A percentile compares a stretch with the other conserved stretches of the same genome.
Evolutionary conservation across 306 rosid genomes (phyloP).

Genomic region (Fragaria iinumae): DNA sequence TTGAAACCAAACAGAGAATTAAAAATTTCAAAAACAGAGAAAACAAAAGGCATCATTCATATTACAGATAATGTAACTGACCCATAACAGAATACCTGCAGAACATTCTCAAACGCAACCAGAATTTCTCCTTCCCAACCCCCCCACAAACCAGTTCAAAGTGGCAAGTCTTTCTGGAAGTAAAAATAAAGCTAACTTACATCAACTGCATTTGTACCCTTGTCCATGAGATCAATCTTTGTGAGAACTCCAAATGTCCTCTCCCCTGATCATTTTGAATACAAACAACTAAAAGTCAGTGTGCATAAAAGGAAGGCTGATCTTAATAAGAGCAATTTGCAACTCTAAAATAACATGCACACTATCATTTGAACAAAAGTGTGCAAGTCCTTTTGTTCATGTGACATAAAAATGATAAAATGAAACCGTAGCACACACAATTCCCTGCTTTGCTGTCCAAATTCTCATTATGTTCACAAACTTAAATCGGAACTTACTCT

Average conservation of each 20-base stretch:
- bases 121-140: too few species aligned
- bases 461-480: background rate
- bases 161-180: background rate
- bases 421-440: background rate
- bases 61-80: background rate
- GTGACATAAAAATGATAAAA: background rate
- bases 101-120: background rate
- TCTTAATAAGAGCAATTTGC: background rate
- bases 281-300: slow-evolving; percentile 3
- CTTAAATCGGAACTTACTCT: background rate
- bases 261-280: slow-evolving; percentile 32
- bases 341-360: background rate
- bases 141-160: background rate
- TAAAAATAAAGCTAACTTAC: slow-evolving; percentile 26
- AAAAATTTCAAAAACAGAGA: background rate
- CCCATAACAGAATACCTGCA: background rate
- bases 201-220: slow-evolving; percentile 52
- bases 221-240: slow-evolving; percentile 51
- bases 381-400: background rate
- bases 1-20: background rate
- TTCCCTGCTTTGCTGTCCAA: slow-evolving; percentile 3
- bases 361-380: background rate
- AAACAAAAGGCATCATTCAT: background rate
- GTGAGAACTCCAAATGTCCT: slow-evolving; percentile 53
- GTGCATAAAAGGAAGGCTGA: background rate